A percentile compares a stretch with the other conserved stretches of the same genome.
These are phyloP conservation scores for Diaporthe helianthi DNA, from an alignment of 2,329 filamentous ascomycete genomes.

Conservation along the genomic window DNA sequence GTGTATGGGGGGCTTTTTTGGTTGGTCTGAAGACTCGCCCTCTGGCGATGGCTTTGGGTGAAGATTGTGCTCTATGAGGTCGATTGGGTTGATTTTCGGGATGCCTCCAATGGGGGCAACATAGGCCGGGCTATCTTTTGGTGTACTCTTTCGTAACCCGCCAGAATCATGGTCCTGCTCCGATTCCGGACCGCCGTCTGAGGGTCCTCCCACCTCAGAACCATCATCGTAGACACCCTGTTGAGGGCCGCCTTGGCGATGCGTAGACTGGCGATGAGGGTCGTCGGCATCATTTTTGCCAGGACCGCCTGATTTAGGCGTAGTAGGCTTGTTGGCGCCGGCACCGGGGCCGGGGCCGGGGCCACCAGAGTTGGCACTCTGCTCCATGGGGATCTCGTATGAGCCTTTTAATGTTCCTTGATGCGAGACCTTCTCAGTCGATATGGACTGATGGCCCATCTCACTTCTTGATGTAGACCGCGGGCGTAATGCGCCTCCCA, in stretches of 20 bases:
- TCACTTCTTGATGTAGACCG: background rate
- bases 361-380: slow-evolving; percentile 8
- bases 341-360: background rate
- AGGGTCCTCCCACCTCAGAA: slow-evolving; percentile 27
- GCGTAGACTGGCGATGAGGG: background rate
- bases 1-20: slow-evolving; percentile 41
- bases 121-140: slow-evolving; percentile 44
- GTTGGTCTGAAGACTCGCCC: background rate
- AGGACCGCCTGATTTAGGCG: slow-evolving; percentile 21
- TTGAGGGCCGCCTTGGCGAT: background rate
- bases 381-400: slow-evolving; percentile 29
- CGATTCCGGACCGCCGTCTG: slow-evolving; percentile 17
- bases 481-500: background rate
- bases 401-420: slow-evolving; percentile 26
- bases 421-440: slow-evolving; percentile 24
- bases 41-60: slow-evolving; percentile 22
- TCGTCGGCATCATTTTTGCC: background rate
- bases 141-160: slow-evolving; percentile 29
- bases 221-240: slow-evolving; percentile 11
- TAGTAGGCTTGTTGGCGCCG: slow-evolving; percentile 17
- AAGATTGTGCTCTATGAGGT: slow-evolving; percentile 39
- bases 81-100: slow-evolving; percentile 44
- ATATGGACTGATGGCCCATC: slow-evolving; percentile 5
- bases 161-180: slow-evolving; percentile 1
- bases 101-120: slow-evolving; percentile 51